Evolutionary conservation across 768 basidiomycete genomes (phyloP).

Genomic region (Amanita jacksonii): DNA sequence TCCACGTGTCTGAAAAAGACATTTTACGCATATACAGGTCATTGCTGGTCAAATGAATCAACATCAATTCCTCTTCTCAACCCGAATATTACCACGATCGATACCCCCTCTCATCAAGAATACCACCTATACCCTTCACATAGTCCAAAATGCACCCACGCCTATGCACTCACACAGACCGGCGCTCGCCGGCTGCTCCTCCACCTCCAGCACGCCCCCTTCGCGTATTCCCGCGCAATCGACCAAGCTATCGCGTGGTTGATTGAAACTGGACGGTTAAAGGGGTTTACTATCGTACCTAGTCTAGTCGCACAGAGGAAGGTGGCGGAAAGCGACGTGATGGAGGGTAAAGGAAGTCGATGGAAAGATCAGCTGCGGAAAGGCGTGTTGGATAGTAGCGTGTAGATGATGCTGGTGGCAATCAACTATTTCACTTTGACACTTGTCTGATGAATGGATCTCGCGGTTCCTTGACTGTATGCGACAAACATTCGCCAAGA

Average conservation of each 20-base stretch:
- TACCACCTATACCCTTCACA: conserved; percentile 45
- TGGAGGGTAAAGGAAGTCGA: conserved; percentile 36
- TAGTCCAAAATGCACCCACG: conserved; percentile 65
- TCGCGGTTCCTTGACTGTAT: too few relatives aligned
- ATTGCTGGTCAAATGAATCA: conserved; percentile 73
- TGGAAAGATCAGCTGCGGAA: conserved; percentile 45
- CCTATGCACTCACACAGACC: conserved; percentile 48
- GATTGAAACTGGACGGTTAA: conserved; percentile 42
- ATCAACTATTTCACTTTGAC: too few relatives aligned
- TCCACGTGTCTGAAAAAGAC: not conserved
- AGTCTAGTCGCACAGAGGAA: conserved; percentile 63
- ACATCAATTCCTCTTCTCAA: conserved; percentile 27
- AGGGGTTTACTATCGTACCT: conserved; percentile 56
- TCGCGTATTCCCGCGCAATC: conserved; percentile 70
- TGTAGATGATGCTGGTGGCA: too few relatives aligned
- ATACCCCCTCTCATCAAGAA: conserved; percentile 8
- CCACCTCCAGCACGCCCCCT: conserved; percentile 51
- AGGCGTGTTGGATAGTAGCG: conserved; percentile 37
- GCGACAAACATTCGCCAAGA: too few relatives aligned
- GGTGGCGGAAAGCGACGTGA: conserved; percentile 45
- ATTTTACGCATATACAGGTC: conserved; percentile 32
- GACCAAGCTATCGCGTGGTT: conserved; percentile 71
- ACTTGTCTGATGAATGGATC: too few relatives aligned
- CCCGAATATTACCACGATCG: too few relatives aligned
- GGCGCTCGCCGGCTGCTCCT: conserved; percentile 56